phyloP scores from a whole-genome alignment of 2,329 filamentous ascomycete species.

The Neoascochyta sp. region DNA sequence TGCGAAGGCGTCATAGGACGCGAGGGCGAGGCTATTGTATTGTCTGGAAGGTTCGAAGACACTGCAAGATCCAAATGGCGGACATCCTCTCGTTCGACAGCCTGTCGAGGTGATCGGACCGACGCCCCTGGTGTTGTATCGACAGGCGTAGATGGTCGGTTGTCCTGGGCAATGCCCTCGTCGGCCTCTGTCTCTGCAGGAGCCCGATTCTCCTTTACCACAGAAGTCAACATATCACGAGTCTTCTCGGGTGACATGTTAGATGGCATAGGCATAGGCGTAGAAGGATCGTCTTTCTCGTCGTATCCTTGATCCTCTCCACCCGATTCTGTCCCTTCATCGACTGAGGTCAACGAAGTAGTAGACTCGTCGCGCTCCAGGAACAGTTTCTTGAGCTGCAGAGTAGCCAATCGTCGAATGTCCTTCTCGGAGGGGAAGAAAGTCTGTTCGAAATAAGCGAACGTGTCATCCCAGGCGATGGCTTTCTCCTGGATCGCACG shows the following conservation, averaged over 20 bases:
- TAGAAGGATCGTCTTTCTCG: slow-evolving; percentile 29
- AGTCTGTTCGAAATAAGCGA: slow-evolving; percentile 85
- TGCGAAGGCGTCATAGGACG: slow-evolving; percentile 26
- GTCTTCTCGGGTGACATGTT: slow-evolving; percentile 59
- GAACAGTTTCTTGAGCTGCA: slow-evolving; percentile 94
- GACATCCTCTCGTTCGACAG: slow-evolving; percentile 51
- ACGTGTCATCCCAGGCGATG: slow-evolving; percentile 86
- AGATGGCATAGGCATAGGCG: slow-evolving; percentile 35
- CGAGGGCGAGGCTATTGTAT: slow-evolving; percentile 17
- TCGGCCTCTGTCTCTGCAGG: slow-evolving; percentile 6
- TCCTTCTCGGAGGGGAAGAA: slow-evolving; percentile 95
- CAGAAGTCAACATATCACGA: slow-evolving; percentile 60
- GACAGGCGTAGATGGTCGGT: slow-evolving; percentile 9
- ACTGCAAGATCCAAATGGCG: slow-evolving; percentile 61
- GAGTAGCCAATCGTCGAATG: slow-evolving; percentile 82
- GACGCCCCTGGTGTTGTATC: slow-evolving; percentile 14
- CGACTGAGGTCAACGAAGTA: slow-evolving; percentile 66
- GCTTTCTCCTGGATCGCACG: slow-evolving; percentile 90
- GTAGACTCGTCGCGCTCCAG: slow-evolving; percentile 79
- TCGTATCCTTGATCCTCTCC: slow-evolving; percentile 27
- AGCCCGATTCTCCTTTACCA: slow-evolving; percentile 55
- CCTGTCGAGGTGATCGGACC: slow-evolving; percentile 31
- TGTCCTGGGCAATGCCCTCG: slow-evolving; percentile 4
- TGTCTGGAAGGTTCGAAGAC: slow-evolving; percentile 38
- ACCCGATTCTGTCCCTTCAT: slow-evolving; percentile 56